Base-by-base conservation (phyloP, 2,329 filamentous ascomycete species). In the Pseudogymnoascus sp. region DNA sequence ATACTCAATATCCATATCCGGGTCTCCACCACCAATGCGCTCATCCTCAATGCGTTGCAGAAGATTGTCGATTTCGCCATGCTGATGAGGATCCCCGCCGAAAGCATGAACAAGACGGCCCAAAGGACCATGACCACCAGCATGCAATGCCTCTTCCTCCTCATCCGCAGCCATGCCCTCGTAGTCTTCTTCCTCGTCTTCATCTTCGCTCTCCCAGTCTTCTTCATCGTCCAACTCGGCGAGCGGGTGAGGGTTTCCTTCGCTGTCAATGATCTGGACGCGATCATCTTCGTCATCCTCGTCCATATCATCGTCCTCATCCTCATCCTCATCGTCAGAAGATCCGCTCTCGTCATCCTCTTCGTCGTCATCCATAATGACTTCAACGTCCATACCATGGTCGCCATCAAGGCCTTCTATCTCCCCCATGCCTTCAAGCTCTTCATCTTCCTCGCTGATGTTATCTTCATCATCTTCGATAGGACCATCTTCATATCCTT, bases 371-470 rank as follows among this genome's bases (percentile, higher is more conserved):
- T 89, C 88, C 78, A 97, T 89, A 64, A 96, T 90, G 67, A 97
- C 84, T 74, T 88, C 84, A 62, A 88, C 82, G 60, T 75, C 69
- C 12, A 86, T 78, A 22, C 78, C 81, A 50, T 83, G 80, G 50
- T 87, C 82, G 37, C 83, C 84, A 61, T 83, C 79, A 18, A 87
- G 77, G 58, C 84, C 89, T 76, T 96, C 92, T 59, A 97, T 89
- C 37, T 90, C 86, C 5, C 91, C 93, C 80, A 95, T 92, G 38
- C 86, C 89, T 64, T 86, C 86, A 59, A 91, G 81, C 61, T 95
- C 90, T 64, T 89, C 81, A 63, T 95, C 90, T 62, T 94, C 90
- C 69, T 95, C 93, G 69, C 92, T 96, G 62, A 96, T 86, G 61
- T 93, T 88, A 66, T 94, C 90, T 68, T 91, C 89, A 62, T 90